These are phyloP conservation scores for Daucus carota DNA, from an alignment of 129 eudicot genomes.

Conservation along the genomic window DH1_v3.0 NC_030388.2:16762501-16763000, in stretches of 20 bases:
- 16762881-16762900: not conserved
- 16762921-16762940: slow-evolving; percentile 58
- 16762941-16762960: too few species aligned
- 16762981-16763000: too few species aligned
- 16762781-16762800: not conserved
- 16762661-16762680: not conserved
- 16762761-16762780: not conserved
- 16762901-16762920: slow-evolving; percentile 84
- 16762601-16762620: not conserved
- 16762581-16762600: not conserved
- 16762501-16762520: too few species aligned
- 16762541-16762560: not conserved
- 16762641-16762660: not conserved
- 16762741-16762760: not conserved
- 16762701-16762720: not conserved
- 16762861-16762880: not conserved
- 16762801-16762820: not conserved
- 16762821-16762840: not conserved
- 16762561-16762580: not conserved
- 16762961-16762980: too few species aligned
- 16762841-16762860: not conserved
- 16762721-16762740: not conserved
- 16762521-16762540: not conserved
- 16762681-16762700: not conserved
- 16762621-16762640: not conserved